A percentile compares a stretch with the other conserved stretches of the same genome.
Evolutionary conservation across 2,329 filamentous ascomycete species (phyloP).

Genomic region (Sporothrix globosa): DNA sequence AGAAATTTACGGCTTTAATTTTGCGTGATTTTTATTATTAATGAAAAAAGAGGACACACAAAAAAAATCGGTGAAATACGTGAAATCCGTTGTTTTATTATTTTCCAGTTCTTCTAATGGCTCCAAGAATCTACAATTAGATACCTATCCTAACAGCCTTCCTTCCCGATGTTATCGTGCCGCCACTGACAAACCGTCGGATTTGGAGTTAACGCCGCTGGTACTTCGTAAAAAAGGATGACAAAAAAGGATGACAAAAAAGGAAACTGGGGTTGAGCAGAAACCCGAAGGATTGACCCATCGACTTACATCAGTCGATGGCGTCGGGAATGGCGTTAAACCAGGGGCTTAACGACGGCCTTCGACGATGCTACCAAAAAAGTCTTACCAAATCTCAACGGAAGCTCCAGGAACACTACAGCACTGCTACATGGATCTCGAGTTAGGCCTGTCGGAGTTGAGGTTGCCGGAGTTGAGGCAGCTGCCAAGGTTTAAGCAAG

Average conservation of each 20-base stretch:
- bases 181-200: neutral
- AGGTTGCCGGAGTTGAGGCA: neutral
- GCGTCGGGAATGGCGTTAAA: slow-evolving; percentile 23
- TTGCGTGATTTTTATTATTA: too few species aligned
- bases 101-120: too few species aligned
- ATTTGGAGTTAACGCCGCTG: neutral
- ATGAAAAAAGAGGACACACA: too few species aligned
- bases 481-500: neutral
- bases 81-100: too few species aligned
- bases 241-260: slow-evolving; percentile 12
- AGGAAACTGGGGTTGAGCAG: neutral
- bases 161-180: neutral
- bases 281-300: neutral
- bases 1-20: neutral
- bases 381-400: too few species aligned
- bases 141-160: neutral
- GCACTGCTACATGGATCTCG: neutral
- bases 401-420: neutral
- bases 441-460: neutral
- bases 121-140: neutral
- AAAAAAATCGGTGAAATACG: too few species aligned
- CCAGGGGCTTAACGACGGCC: slow-evolving; percentile 9
- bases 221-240: neutral
- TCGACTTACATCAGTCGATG: slow-evolving; percentile 10
- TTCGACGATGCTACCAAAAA: neutral